Conservation (phyloP, 2,329 filamentous ascomycete genomes). For the Penicillium fuscoglaucum region DNA sequence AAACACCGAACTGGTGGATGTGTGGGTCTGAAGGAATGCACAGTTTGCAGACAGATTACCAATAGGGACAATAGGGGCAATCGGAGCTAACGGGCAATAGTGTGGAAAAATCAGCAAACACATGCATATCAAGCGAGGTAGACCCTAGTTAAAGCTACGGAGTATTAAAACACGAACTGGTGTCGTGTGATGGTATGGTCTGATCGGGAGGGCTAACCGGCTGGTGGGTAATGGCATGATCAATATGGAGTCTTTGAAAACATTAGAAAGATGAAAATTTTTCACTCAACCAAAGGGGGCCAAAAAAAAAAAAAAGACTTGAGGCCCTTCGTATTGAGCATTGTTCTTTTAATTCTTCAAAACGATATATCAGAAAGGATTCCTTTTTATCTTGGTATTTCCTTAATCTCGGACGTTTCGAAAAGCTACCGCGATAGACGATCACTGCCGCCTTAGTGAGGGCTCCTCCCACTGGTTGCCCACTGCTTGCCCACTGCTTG, state of each 20-base stretch:
- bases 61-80: background rate
- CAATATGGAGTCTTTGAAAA: background rate
- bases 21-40: background rate
- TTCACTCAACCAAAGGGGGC: background rate
- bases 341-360: background rate
- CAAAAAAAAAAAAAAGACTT: background rate
- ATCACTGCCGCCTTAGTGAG: slow-evolving; percentile 15
- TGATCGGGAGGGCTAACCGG: slow-evolving; percentile 7
- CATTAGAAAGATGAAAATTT: background rate
- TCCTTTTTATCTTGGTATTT: background rate
- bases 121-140: background rate
- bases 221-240: slow-evolving; percentile 21
- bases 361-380: background rate
- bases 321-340: background rate
- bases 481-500: no score
- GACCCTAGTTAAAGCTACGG: background rate
- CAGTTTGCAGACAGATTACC: background rate
- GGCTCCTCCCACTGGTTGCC: no score
- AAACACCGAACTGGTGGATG: background rate
- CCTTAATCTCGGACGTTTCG: slow-evolving; percentile 16
- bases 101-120: slow-evolving; percentile 6
- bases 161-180: background rate
- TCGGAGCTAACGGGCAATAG: slow-evolving; percentile 1
- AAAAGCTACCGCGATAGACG: slow-evolving; percentile 19
- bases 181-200: slow-evolving; percentile 21